Conservation (phyloP, 257 asterid genomes). For the Oldenlandia corymbosa region DNA sequence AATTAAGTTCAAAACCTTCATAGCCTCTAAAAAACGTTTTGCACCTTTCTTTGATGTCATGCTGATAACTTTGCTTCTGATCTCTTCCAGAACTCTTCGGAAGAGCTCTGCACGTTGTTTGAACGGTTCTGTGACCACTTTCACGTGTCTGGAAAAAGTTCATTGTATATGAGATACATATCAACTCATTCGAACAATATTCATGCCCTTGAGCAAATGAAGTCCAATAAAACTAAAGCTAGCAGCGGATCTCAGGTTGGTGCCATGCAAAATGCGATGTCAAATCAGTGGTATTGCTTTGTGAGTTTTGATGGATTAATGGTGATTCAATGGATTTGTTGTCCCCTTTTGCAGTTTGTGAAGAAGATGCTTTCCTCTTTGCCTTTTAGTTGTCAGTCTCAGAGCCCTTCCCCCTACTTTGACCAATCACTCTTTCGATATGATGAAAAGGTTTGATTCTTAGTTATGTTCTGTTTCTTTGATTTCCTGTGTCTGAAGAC, state of each 20-base stretch:
- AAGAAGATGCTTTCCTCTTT: constrained; percentile 71
- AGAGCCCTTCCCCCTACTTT: constrained; percentile 95
- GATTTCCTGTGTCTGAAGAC: not conserved
- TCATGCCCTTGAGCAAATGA: constrained; percentile 74
- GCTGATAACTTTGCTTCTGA: constrained; percentile 3
- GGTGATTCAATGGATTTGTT: constrained; percentile 2
- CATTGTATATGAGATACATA: constrained; percentile 64
- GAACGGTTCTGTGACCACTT: constrained; percentile 83
- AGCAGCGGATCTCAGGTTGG: constrained; percentile 68
- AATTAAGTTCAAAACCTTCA: not conserved
- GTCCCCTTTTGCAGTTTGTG: constrained; percentile 59
- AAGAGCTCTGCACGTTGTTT: constrained; percentile 75
- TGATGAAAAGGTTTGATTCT: constrained; percentile 76
- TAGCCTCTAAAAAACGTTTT: constrained; percentile 12
- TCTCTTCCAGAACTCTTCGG: constrained; percentile 75
- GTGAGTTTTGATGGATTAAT: not conserved
- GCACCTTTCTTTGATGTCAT: not conserved
- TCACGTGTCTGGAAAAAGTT: constrained; percentile 66
- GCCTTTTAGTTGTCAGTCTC: constrained; percentile 86
- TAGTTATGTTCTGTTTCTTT: constrained; percentile 9
- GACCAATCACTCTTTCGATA: constrained; percentile 90
- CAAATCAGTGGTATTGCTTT: not conserved
- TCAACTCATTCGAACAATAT: constrained; percentile 83
- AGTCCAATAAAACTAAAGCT: constrained; percentile 62
- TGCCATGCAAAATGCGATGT: not conserved